Evolutionary conservation across 257 asterid species (phyloP).

Genomic region (Thymus quinquecostatus): DNA sequence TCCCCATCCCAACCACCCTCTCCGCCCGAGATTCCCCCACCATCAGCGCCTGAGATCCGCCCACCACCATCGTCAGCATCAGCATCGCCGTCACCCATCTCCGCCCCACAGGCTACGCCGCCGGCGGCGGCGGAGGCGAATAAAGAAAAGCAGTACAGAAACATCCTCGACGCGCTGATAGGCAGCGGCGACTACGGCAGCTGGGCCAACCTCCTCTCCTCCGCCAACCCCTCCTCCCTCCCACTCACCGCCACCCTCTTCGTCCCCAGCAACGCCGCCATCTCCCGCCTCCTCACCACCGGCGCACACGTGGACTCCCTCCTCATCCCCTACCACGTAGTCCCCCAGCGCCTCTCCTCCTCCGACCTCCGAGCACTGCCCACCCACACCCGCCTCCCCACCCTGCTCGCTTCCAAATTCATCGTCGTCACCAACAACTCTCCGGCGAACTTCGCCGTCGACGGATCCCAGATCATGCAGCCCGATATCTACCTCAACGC

Average conservation of each 20-base stretch:
- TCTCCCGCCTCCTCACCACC: slow-evolving; percentile 40
- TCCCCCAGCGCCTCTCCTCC: slow-evolving; percentile 74
- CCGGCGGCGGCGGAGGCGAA: slow-evolving; percentile 27
- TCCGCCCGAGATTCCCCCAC: slow-evolving; percentile 19
- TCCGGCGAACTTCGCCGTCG: slow-evolving; percentile 46
- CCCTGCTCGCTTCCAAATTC: slow-evolving; percentile 57
- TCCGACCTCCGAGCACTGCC: slow-evolving; percentile 43
- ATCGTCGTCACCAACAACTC: slow-evolving; percentile 60
- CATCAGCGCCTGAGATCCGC: slow-evolving; percentile 10
- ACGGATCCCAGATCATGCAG: slow-evolving; percentile 51
- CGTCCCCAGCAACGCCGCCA: slow-evolving; percentile 61
- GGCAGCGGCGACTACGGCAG: slow-evolving; percentile 64
- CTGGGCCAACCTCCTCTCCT: slow-evolving; percentile 59
- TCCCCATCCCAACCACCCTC: slow-evolving; percentile 27
- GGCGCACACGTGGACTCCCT: slow-evolving; percentile 43
- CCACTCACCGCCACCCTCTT: slow-evolving; percentile 71
- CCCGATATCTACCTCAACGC: slow-evolving; percentile 46
- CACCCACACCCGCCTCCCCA: slow-evolving; percentile 54
- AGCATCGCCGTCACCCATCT: slow-evolving; percentile 17
- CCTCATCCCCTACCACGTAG: slow-evolving; percentile 61
- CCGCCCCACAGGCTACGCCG: slow-evolving; percentile 23
- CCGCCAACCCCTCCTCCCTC: slow-evolving; percentile 48
- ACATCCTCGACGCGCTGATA: slow-evolving; percentile 57
- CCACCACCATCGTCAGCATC: slow-evolving; percentile 24
- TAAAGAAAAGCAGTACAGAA: slow-evolving; percentile 44